A percentile compares a stretch with the other conserved stretches of the same genome.
These are phyloP conservation scores for Tuber calosporum DNA, from an alignment of 495 filamentous ascomycete genomes.

Conservation along the genomic window DNA sequence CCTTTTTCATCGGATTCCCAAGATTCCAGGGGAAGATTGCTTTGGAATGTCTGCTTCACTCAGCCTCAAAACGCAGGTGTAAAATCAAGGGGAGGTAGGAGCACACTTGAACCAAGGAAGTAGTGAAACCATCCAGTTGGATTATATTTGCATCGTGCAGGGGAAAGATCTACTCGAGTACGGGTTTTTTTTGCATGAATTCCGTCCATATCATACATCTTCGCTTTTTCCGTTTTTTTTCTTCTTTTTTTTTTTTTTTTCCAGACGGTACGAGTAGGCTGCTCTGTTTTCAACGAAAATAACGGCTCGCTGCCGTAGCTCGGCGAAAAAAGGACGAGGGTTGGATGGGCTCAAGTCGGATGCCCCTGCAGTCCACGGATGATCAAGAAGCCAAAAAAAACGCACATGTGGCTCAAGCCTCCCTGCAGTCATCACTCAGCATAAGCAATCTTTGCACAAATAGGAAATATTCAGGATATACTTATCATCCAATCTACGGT, in stretches of 20 bases:
- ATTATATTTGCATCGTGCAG: background rate
- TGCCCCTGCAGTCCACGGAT: background rate
- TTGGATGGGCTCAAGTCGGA: constrained; percentile 1
- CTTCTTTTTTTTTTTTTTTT: background rate
- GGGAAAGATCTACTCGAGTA: background rate
- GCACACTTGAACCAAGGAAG: background rate
- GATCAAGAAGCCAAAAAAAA: constrained; percentile 1
- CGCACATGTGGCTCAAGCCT: constrained; percentile 1
- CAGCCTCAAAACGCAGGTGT: background rate
- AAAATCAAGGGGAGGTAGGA: background rate
- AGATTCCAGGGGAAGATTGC: background rate
- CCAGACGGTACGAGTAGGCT: constrained; percentile 5
- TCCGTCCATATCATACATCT: background rate
- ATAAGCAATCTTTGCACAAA: background rate
- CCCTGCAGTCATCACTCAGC: constrained; percentile 5
- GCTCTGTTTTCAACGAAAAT: background rate
- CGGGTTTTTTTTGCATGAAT: background rate
- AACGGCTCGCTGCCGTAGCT: background rate
- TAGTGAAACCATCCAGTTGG: background rate
- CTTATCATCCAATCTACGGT: background rate
- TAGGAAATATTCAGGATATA: background rate
- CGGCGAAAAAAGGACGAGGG: background rate
- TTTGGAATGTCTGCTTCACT: background rate
- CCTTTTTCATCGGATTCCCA: background rate
- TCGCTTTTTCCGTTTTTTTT: no score